Evolutionary conservation across 2,329 filamentous ascomycete genomes (phyloP).

Genomic region (Pyrenochaeta sp.): DNA sequence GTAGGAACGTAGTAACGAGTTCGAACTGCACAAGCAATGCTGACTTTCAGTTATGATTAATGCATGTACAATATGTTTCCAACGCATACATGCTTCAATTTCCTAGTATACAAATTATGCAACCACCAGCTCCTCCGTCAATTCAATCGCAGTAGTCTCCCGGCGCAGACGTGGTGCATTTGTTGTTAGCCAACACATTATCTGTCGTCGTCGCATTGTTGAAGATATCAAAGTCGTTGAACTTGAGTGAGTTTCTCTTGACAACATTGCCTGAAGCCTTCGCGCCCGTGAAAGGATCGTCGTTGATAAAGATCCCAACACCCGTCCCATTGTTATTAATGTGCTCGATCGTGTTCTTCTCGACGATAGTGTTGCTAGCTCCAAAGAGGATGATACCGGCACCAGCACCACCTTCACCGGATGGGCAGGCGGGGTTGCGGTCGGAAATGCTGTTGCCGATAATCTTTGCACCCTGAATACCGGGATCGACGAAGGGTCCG

Average conservation of each 20-base stretch:
- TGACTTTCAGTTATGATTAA: background rate
- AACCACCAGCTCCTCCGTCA: background rate
- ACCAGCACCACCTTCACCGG: background rate
- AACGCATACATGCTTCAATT: background rate
- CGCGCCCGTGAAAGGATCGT: constrained; percentile 3
- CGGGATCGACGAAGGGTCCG: constrained; percentile 19
- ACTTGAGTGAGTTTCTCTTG: background rate
- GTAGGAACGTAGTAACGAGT: too few species aligned
- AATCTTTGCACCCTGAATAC: constrained; percentile 13
- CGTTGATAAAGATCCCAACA: constrained; percentile 6
- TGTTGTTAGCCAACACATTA: background rate
- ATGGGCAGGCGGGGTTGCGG: constrained; percentile 7
- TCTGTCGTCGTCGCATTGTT: background rate
- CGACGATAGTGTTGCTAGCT: constrained; percentile 15
- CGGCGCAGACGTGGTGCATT: background rate
- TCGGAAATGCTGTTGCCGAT: constrained; percentile 14
- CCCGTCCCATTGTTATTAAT: constrained; percentile 2
- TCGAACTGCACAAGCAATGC: background rate
- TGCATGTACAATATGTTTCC: background rate
- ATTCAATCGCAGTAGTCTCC: background rate
- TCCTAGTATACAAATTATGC: background rate
- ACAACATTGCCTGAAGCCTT: constrained; percentile 9
- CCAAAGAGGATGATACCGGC: constrained; percentile 15
- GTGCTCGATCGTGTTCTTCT: constrained; percentile 14
- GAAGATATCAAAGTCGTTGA: constrained; percentile 1